These are phyloP conservation scores for Aspergillus nanangensis DNA, from an alignment of 495 filamentous ascomycete species.

Conservation along the genomic window DNA sequence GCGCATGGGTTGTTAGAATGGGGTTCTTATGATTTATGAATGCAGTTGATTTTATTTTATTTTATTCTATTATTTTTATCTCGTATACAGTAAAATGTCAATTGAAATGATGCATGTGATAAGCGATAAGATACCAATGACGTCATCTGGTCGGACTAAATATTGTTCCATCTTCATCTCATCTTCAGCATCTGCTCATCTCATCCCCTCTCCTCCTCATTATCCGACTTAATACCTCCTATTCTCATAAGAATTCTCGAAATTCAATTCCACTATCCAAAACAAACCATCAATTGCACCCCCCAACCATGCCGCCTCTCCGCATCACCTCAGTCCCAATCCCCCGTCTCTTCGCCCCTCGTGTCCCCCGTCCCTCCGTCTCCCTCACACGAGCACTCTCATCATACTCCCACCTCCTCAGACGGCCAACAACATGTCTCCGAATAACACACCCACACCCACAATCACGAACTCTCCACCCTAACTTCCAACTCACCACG, in stretches of 20 bases:
- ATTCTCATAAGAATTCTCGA: too few relatives aligned
- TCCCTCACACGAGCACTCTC: neutral
- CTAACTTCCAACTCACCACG: too few relatives aligned
- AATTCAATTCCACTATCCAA: neutral
- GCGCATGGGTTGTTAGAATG: conserved; percentile 27
- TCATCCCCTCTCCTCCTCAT: neutral
- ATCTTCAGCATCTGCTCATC: neutral
- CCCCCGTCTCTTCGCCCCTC: neutral
- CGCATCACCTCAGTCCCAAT: neutral
- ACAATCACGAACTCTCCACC: neutral
- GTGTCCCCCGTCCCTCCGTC: too few relatives aligned
- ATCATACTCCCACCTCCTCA: neutral
- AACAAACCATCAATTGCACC: neutral
- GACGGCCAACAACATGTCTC: neutral
- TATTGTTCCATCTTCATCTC: neutral
- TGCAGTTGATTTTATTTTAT: neutral
- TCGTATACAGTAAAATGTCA: neutral
- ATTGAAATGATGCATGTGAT: neutral
- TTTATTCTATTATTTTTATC: neutral
- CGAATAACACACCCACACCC: neutral
- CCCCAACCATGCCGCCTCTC: neutral
- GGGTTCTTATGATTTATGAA: neutral
- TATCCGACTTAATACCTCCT: neutral
- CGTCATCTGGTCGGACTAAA: neutral
- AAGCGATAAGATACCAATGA: neutral